Percentiles rank a stretch among this genome's conserved stretches.
Evolutionary conservation across 164 flowering plant species (phyloP).

Genomic region (Chloranthus sessilifolius): DNA sequence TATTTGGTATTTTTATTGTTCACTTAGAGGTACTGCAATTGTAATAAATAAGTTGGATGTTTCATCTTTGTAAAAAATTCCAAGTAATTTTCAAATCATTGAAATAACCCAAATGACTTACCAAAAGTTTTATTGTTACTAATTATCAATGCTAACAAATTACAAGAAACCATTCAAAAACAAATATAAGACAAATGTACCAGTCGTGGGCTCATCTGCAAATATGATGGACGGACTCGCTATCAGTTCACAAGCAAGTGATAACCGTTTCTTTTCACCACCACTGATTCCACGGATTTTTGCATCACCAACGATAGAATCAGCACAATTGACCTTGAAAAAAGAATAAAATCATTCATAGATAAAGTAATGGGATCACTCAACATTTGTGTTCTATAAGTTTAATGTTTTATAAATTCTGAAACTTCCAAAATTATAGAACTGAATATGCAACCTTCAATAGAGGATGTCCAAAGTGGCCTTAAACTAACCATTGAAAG

Average conservation of each 20-base stretch:
- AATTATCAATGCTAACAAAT: neutral
- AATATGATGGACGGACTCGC: constrained; percentile 97
- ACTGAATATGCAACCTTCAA: no score
- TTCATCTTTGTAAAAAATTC: no score
- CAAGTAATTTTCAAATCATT: no score
- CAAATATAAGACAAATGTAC: constrained; percentile 28
- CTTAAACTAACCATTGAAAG: no score
- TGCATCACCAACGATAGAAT: constrained; percentile 87
- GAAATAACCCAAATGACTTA: neutral
- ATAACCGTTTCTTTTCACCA: constrained; percentile 93
- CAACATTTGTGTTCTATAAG: neutral
- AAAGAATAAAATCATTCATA: constrained; percentile 1
- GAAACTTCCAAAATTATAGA: no score
- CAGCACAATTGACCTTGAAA: constrained; percentile 84
- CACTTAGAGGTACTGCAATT: no score
- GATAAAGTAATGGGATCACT: neutral
- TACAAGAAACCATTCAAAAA: neutral
- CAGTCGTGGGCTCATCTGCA: constrained; percentile 99
- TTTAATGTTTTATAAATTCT: neutral
- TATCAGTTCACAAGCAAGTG: constrained; percentile 96
- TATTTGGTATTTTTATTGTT: no score
- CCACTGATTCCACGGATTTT: constrained; percentile 98
- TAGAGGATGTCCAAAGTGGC: no score
- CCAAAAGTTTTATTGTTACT: neutral
- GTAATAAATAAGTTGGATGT: no score